Conservation (phyloP, 306 rosid genomes). For the Glycyrrhiza uralensis region DNA sequence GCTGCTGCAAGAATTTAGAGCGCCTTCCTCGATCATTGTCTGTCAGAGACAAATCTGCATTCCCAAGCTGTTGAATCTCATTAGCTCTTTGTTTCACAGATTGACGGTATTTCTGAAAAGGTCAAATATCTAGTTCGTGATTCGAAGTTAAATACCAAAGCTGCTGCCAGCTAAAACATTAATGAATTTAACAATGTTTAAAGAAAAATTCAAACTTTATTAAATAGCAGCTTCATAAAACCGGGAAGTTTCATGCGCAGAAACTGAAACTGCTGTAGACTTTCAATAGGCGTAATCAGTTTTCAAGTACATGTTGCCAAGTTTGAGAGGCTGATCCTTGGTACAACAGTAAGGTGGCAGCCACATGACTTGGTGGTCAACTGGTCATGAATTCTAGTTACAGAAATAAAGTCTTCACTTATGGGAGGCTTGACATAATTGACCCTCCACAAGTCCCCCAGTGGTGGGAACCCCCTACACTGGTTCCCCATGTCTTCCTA, state of each 20-base stretch:
- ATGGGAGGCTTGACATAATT: background rate
- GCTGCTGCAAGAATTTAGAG: background rate
- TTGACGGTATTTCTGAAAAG: conserved; percentile 2
- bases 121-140: background rate
- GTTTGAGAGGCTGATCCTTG: background rate
- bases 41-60: background rate
- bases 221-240: background rate
- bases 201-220: background rate
- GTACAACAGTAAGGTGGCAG: background rate
- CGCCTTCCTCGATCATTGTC: background rate
- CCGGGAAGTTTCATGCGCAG: background rate
- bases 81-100: background rate
- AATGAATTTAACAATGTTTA: background rate
- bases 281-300: background rate
- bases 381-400: background rate
- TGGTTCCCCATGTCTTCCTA: background rate
- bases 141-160: background rate
- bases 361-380: background rate
- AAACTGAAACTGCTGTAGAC: background rate
- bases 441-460: background rate
- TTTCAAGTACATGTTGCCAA: background rate
- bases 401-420: background rate
- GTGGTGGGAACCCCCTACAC: background rate
- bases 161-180: background rate
- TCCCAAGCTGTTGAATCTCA: background rate